phyloP scores from a whole-genome alignment of 2,329 filamentous ascomycete species.

The Chaetoscypha palmicola region DNA sequence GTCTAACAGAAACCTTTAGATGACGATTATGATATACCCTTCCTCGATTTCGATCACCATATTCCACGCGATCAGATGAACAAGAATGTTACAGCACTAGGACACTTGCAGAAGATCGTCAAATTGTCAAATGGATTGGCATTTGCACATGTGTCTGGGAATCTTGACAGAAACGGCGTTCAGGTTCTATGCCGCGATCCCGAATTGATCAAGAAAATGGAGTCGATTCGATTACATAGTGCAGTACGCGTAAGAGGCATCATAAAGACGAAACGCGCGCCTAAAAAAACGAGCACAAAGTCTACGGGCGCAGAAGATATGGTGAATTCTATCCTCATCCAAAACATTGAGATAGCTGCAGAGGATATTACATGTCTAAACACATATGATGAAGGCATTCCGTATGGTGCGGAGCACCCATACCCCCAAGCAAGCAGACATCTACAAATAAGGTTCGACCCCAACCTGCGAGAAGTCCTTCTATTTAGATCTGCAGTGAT shows the following conservation, averaged over 20 bases:
- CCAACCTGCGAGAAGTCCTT: conserved; percentile 59
- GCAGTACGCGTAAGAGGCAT: conserved; percentile 44
- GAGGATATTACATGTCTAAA: conserved; percentile 62
- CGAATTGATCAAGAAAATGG: conserved; percentile 36
- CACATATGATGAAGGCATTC: conserved; percentile 65
- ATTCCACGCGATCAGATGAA: conserved; percentile 20
- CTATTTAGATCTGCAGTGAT: conserved; percentile 57
- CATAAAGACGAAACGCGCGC: conserved; percentile 15
- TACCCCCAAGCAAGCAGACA: conserved; percentile 73
- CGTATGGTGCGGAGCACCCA: conserved; percentile 62
- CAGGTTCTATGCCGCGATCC: conserved; percentile 19
- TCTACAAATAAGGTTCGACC: conserved; percentile 74
- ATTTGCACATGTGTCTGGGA: conserved; percentile 50
- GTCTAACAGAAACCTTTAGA: conserved; percentile 1
- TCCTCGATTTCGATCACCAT: conserved; percentile 11
- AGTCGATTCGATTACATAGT: conserved; percentile 41
- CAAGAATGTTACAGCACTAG: conserved; percentile 50
- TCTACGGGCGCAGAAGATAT: background rate
- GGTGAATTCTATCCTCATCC: too few species aligned
- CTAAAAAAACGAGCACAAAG: conserved; percentile 12
- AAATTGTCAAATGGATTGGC: conserved; percentile 62
- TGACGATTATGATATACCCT: conserved; percentile 8
- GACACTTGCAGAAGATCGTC: conserved; percentile 64
- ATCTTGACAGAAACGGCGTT: conserved; percentile 33
- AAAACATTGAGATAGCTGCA: conserved; percentile 51